Evolutionary conservation across 768 basidiomycete species (phyloP), one percentile per base, ranked within the genome.

Genomic region (Termitomyces sp.): DNA sequence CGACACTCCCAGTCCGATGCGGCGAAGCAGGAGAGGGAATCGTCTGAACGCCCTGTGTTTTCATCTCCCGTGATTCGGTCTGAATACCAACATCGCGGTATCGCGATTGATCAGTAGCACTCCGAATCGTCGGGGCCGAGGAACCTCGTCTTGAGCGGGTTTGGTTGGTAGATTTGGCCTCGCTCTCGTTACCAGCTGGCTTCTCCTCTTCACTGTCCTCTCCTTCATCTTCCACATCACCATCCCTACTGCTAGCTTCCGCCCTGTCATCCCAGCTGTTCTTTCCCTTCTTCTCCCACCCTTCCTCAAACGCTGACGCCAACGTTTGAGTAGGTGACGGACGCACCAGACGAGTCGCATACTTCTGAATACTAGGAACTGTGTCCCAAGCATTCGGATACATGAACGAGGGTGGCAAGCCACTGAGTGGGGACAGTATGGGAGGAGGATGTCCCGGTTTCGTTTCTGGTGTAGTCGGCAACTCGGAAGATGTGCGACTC

Each of bases 351-450:
- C 76, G 76, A 13, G 81, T 76, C 1, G 87, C 87, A 68, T 94
- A 92, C 56, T 77, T 81, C 59, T 88, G 84, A 53, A 94, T 93
- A 56, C 84, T 85, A 7, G 91, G 89, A 22, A 89, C 83, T 36
- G 66, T 73, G 63, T 98, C 95, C 91, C 92, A 94, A 2, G 88
- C 89, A 70, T 97, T 93, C 6, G 79, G 72, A 68, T 89, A 92
- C 15, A 76, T 75, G 55, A 91, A 72, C 13, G 79, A 73, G 15
- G 73, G 71, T 7, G 88, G 86, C 29, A 86, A 74, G 3, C 83
- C 83, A 44, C 69, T 64, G 27, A 78, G 66, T 16, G 79, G 79
- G 13, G 80, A 78, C 15, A 77, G 63, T 7, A 63, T 65, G 58
- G 66, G 31, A 52, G 46, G 35, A 55, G 63, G 57, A 52, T 50